Evolutionary conservation across 352 stramenopile species (phyloP).

Genomic region (Globisporangium radiosum): DNA sequence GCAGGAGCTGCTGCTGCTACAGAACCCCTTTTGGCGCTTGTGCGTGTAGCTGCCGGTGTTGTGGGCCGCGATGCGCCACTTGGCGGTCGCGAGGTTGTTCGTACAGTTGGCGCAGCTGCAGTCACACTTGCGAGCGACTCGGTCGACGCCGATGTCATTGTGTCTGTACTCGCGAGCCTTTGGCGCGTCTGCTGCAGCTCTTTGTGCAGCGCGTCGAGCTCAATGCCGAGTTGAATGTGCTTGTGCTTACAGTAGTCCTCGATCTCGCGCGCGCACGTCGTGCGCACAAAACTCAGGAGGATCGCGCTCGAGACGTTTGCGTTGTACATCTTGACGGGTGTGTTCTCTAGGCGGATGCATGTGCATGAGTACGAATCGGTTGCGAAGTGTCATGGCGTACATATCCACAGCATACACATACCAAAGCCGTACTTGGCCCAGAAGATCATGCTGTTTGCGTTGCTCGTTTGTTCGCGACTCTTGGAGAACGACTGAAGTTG

Average conservation of each 20-base stretch:
- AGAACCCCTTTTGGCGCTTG: neutral
- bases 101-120: neutral
- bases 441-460: slow-evolving; percentile 41
- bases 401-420: slow-evolving; percentile 16
- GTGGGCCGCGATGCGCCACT: slow-evolving; percentile 13
- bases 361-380: too few species aligned
- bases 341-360: slow-evolving; percentile 22
- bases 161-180: slow-evolving; percentile 7
- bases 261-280: slow-evolving; percentile 56
- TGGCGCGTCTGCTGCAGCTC: slow-evolving; percentile 15
- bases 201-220: slow-evolving; percentile 55
- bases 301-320: slow-evolving; percentile 65
- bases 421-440: slow-evolving; percentile 82
- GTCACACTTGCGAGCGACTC: neutral
- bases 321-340: slow-evolving; percentile 69
- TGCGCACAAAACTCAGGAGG: slow-evolving; percentile 62
- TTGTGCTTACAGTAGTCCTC: slow-evolving; percentile 75
- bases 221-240: slow-evolving; percentile 64
- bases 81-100: slow-evolving; percentile 9
- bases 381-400: neutral
- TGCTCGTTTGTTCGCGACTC: too few species aligned
- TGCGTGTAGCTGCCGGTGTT: slow-evolving; percentile 10
- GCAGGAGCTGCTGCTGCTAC: neutral
- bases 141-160: neutral
- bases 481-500: too few species aligned